phyloP scores from a whole-genome alignment of 495 filamentous ascomycete species.

The Melanomma pulvis-pyrius region DNA sequence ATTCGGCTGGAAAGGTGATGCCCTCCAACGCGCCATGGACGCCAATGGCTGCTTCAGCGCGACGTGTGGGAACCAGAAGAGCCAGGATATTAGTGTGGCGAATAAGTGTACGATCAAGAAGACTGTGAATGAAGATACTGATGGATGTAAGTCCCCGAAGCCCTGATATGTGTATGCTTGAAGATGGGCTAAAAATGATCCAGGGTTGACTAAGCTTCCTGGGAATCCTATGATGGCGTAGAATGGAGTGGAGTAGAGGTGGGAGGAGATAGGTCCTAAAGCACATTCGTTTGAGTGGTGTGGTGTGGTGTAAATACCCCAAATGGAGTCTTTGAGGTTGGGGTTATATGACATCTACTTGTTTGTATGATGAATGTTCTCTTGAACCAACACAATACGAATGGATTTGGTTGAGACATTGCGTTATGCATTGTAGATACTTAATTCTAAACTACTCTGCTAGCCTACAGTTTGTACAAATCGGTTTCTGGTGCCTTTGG shows the following conservation, averaged over 20 bases:
- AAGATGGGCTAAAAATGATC: not conserved
- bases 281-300: no score
- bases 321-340: no score
- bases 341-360: no score
- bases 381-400: no score
- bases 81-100: slow-evolving; percentile 49
- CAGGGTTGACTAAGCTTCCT: not conserved
- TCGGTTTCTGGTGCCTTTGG: no score
- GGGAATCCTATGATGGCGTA: not conserved
- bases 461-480: no score
- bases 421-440: no score
- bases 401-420: no score
- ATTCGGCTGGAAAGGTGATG: slow-evolving; percentile 31
- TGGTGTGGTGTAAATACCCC: no score
- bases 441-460: no score
- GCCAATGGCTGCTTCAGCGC: slow-evolving; percentile 53
- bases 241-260: not conserved
- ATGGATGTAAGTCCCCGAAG: slow-evolving; percentile 50
- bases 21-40: slow-evolving; percentile 38
- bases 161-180: not conserved
- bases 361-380: no score
- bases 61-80: slow-evolving; percentile 46
- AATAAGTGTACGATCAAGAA: slow-evolving; percentile 53
- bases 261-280: no score
- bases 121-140: slow-evolving; percentile 50